These are phyloP conservation scores for Citrullus colocynthis DNA, from an alignment of 306 rosid species.

Conservation along the genomic window DNA sequence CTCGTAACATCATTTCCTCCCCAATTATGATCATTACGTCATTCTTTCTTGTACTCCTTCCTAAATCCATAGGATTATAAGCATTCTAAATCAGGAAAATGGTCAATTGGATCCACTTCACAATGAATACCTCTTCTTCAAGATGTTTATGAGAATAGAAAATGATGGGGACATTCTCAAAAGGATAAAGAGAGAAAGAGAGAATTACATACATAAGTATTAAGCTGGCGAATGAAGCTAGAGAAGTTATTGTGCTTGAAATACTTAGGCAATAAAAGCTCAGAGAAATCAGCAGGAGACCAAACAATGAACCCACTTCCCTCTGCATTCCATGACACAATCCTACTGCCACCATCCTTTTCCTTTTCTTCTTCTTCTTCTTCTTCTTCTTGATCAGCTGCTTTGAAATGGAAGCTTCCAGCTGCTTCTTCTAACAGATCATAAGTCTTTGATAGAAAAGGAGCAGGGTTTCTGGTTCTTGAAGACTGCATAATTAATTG, in stretches of 20 bases:
- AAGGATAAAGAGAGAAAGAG: neutral
- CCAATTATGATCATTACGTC: too few species aligned
- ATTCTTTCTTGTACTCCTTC: neutral
- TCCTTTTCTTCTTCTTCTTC: constrained; percentile 4
- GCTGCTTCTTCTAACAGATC: constrained; percentile 55
- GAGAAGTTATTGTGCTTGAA: constrained; percentile 91
- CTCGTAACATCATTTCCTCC: too few species aligned
- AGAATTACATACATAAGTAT: constrained; percentile 54
- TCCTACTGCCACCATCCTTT: constrained; percentile 1
- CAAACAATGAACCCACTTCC: constrained; percentile 70
- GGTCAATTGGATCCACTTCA: neutral
- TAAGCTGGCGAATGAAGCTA: constrained; percentile 87
- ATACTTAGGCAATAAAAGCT: constrained; percentile 53
- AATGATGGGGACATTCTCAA: neutral
- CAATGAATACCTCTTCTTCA: neutral
- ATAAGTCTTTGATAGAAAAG: constrained; percentile 60
- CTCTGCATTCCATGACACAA: constrained; percentile 62
- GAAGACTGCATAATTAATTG: constrained; percentile 12
- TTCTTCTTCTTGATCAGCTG: neutral
- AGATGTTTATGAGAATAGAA: neutral
- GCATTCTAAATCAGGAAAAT: neutral
- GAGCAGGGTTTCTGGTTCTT: constrained; percentile 45
- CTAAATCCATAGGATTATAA: neutral
- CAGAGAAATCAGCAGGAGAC: constrained; percentile 78
- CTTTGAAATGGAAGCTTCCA: constrained; percentile 6